Evolutionary conservation across 2,329 filamentous ascomycete genomes (phyloP).

Genomic region (Penicillium sp.): DNA sequence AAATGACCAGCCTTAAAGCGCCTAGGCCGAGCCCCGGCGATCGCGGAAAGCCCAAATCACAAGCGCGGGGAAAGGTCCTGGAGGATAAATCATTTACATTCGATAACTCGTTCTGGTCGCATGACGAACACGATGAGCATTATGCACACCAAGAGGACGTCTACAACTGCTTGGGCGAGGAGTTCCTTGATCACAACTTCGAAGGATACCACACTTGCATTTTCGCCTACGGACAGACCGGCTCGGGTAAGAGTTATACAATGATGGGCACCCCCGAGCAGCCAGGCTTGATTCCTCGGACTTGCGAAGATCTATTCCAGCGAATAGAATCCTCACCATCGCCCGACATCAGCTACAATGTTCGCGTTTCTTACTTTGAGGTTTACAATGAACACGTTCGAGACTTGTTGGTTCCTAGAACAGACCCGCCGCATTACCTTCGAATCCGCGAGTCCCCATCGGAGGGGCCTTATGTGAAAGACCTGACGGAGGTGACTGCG

Average conservation of each 20-base stretch:
- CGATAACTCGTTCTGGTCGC: slow-evolving; percentile 98
- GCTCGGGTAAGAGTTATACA: slow-evolving; percentile 96
- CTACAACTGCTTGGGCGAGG: slow-evolving; percentile 90
- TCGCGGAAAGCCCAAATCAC: slow-evolving; percentile 59
- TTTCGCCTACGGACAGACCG: slow-evolving; percentile 97
- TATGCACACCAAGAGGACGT: slow-evolving; percentile 93
- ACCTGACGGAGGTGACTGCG: slow-evolving; percentile 89
- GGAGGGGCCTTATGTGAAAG: slow-evolving; percentile 95
- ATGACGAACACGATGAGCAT: slow-evolving; percentile 74
- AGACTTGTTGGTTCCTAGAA: slow-evolving; percentile 81
- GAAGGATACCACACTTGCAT: slow-evolving; percentile 99
- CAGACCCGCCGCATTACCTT: slow-evolving; percentile 82
- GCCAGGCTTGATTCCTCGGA: slow-evolving; percentile 89
- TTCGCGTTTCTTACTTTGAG: slow-evolving; percentile 97
- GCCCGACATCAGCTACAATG: slow-evolving; percentile 92
- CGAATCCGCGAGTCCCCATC: slow-evolving; percentile 95
- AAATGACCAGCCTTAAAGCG: slow-evolving; percentile 77
- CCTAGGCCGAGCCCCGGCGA: slow-evolving; percentile 59
- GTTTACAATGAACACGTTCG: slow-evolving; percentile 99
- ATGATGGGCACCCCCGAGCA: slow-evolving; percentile 90
- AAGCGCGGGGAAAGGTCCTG: slow-evolving; percentile 68
- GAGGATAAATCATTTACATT: slow-evolving; percentile 94
- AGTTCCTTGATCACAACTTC: slow-evolving; percentile 98
- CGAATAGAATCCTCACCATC: slow-evolving; percentile 83
- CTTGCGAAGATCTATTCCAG: slow-evolving; percentile 94